Evolutionary conservation across 2,329 filamentous ascomycete genomes (phyloP), one percentile per base, ranked within the genome.

Genomic region (Arthrobotrys pseudoclavata): DNA sequence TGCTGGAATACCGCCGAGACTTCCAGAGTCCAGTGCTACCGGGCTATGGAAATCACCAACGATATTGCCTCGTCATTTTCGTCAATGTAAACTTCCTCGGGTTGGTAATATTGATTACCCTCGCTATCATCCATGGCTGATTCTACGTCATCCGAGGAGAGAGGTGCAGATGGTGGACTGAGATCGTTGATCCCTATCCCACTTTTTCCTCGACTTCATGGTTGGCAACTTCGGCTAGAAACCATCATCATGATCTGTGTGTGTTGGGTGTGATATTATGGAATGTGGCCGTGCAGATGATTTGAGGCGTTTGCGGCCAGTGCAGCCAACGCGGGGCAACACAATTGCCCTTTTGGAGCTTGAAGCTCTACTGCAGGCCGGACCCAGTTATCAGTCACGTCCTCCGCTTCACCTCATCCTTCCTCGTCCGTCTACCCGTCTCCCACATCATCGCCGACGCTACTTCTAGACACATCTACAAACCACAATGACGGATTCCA

Each of bases 401-500:
- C 74, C n/a, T 67, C 67, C 40, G 40, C 60, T 42, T 60, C 34
- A 47, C 50, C 26, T 48, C 22, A 42, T 52, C 61, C n/a, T 52
- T 18, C 50, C 53, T 48, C n/a, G n/a, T 26, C 12, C 60, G 26
- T 45, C 50, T 29, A 31, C 22, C 2, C 13, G 18, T 52, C 45
- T 40, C 15, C 37, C 18, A 37, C 12, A 57, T 15, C 31, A 22
- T 29, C 45, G 13, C 40, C 45, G 12, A 12, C 12, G 12, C n/a
- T 40, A 12, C 12, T 26, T 3, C 13, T 22, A 53, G 13, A 37
- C 4, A 74, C 29, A 40, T 15, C 13, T 13, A n/a, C 31, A 31
- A 12, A 48, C 18, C 37, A 67, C 55, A 34, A 79, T 79, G 68
- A 50, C 85, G 78, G 82, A 83, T 79, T 85, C 86, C 79, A 82